Evolutionary conservation across 108 stramenopile species (phyloP), one percentile per base, ranked within the genome.

Genomic region (Skeletonema tropicum): DNA sequence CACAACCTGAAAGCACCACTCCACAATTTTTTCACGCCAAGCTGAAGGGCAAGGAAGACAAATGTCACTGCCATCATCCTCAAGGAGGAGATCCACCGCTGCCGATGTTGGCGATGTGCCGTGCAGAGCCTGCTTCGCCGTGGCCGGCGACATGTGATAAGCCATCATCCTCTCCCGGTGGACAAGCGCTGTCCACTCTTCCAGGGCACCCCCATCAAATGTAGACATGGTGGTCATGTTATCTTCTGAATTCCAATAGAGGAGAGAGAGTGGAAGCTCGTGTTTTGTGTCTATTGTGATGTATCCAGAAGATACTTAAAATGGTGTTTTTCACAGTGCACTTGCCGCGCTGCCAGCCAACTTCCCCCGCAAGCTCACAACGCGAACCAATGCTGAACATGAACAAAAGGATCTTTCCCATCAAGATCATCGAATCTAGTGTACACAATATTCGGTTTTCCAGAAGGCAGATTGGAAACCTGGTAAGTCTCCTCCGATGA

Each of bases 11-110:
- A 61, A 68, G 58, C 60, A 57, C 66, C 66, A 68, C 55, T 68
- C 66, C 30, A 52, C 46, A 68, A 68, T 68, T 61, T 58, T 68
- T 19, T 57, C 52, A 30, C 66, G 66, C 66, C 66, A 68, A 9
- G 46, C 62, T 3, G 52, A 55, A 55, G 52, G 52, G 7, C 52
- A 55, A 0, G 52, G 52, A 55, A 55, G 52, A 55, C 2, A 55
- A 6, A 23, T 23, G 52, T 23, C 10, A 23, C 9, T 11, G 10
- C 9, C 23, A 9, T 55, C 52, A 25, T 23, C 52, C 17, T 55
- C 52, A 9, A 23, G 5, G 3, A 49, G 19, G 52, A n/a, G 21
- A 7, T 23, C 52, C 8, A n/a, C 52, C 2, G 23, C 52, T 25
- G 52, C 9, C 52, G 21, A 23, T 1, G 52, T 7, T 7, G 52